Evolutionary conservation across 108 stramenopile genomes (phyloP), one percentile per base, ranked within the genome.

Genomic region (Licmophora abbreviata): DNA sequence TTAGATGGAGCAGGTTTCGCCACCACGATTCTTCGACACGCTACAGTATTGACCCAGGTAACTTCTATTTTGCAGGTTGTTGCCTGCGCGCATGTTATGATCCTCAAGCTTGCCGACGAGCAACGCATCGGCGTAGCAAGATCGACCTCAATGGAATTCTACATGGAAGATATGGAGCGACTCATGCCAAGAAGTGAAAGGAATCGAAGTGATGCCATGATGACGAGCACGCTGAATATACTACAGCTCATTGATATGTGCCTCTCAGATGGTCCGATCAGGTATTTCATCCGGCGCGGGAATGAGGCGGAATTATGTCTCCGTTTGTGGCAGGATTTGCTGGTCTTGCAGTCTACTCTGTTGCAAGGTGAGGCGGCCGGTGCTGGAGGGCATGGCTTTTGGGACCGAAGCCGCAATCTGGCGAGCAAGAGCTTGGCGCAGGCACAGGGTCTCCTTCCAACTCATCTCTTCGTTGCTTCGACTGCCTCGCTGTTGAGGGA

Each of bases 391-490:
- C 40, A 41, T 15, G 9, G n/a, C n/a, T n/a, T n/a, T n/a, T n/a
- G n/a, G n/a, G n/a, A n/a, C n/a, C n/a, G n/a, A n/a, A n/a, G n/a
- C n/a, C n/a, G n/a, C n/a, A n/a, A n/a, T n/a, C n/a, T n/a, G n/a
- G 54, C 21, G 53, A 32, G 14, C 12, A 1, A 14, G 3, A 9
- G 3, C 21, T 43, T 11, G 71, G 71, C 28, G 56, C 57, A 37
- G 63, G 31, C 86, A 4, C 88, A 91, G 38, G 60, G 50, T 43
- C 54, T 75, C 14, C 53, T 91, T 4, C 88, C 88, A 20, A 60
- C 68, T 22, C 83, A 76, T 17, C 74, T 85, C 35, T 92, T 84
- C 62, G 52, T 92, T 31, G 90, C 90, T 32, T 83, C 86, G 24
- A 74, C 71, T 1, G 68, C 79, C 1, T 68, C 77, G 32, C 51